Conservation (phyloP, 495 filamentous ascomycete genomes). For the Aspergillus nidulans region DNA sequence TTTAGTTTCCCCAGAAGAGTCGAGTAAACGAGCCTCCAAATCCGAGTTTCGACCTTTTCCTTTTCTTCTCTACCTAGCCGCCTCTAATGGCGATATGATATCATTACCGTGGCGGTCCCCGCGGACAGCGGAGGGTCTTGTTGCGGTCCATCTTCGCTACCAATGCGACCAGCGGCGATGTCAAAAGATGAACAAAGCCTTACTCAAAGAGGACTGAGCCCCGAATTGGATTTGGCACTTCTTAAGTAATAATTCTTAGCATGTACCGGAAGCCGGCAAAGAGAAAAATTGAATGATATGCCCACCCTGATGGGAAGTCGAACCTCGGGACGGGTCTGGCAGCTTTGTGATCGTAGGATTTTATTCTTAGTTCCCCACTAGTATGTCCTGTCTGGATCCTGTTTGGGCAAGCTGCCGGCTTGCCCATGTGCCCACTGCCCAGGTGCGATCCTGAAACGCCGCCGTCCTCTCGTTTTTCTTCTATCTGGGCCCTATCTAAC, state of each 20-base stretch:
- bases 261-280: background rate
- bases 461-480: conserved; percentile 7
- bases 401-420: conserved; percentile 7
- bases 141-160: background rate
- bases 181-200: background rate
- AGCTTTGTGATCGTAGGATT: background rate
- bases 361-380: background rate
- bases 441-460: conserved; percentile 12
- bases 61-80: background rate
- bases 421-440: conserved; percentile 3
- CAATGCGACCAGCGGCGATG: too few species aligned
- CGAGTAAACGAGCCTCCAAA: conserved; percentile 6
- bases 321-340: background rate
- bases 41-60: background rate
- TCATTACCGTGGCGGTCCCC: conserved; percentile 4
- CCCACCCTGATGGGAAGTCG: background rate
- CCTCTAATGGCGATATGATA: background rate
- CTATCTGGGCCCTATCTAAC: conserved; percentile 18
- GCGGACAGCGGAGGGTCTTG: background rate
- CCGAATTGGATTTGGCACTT: background rate
- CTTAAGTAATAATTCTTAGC: conserved; percentile 5
- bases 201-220: background rate
- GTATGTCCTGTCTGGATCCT: conserved; percentile 7
- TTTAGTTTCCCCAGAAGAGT: conserved; percentile 3
- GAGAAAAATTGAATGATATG: conserved; percentile 1